Evolutionary conservation across 805 yeast species (phyloP).

Genomic region (Isabelozyma gotoi): DNA sequence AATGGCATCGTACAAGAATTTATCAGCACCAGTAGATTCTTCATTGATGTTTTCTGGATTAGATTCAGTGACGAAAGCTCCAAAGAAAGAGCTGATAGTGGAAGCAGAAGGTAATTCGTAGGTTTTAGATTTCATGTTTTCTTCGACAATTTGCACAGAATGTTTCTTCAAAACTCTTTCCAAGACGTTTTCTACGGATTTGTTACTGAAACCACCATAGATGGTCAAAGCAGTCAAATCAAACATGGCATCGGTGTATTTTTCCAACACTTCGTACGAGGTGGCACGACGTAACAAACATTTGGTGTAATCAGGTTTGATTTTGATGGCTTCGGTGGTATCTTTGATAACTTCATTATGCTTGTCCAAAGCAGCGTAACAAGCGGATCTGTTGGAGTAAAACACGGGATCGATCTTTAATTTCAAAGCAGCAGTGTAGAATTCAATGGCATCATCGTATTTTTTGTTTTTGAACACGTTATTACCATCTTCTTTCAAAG

Average conservation of each 20-base stretch:
- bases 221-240: slow-evolving; percentile 89
- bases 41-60: slow-evolving; percentile 49
- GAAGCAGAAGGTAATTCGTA: slow-evolving; percentile 77
- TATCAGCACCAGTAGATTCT: slow-evolving; percentile 60
- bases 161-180: slow-evolving; percentile 85
- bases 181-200: slow-evolving; percentile 72
- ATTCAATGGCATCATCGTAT: slow-evolving; percentile 72
- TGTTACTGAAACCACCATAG: slow-evolving; percentile 78
- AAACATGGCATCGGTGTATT: slow-evolving; percentile 80
- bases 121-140: slow-evolving; percentile 49
- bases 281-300: slow-evolving; percentile 91
- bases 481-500: slow-evolving; percentile 90
- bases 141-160: slow-evolving; percentile 70
- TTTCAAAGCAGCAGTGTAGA: slow-evolving; percentile 74
- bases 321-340: slow-evolving; percentile 78
- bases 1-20: slow-evolving; percentile 64
- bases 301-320: slow-evolving; percentile 89
- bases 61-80: slow-evolving; percentile 69
- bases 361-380: slow-evolving; percentile 79
- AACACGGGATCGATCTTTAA: slow-evolving; percentile 82
- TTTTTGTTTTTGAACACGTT: slow-evolving; percentile 67
- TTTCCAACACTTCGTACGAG: slow-evolving; percentile 81
- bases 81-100: slow-evolving; percentile 81
- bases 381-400: slow-evolving; percentile 95
- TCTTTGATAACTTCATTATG: slow-evolving; percentile 85